phyloP scores from a whole-genome alignment of 805 yeast genomes.

The Starmerella apicola region DNA sequence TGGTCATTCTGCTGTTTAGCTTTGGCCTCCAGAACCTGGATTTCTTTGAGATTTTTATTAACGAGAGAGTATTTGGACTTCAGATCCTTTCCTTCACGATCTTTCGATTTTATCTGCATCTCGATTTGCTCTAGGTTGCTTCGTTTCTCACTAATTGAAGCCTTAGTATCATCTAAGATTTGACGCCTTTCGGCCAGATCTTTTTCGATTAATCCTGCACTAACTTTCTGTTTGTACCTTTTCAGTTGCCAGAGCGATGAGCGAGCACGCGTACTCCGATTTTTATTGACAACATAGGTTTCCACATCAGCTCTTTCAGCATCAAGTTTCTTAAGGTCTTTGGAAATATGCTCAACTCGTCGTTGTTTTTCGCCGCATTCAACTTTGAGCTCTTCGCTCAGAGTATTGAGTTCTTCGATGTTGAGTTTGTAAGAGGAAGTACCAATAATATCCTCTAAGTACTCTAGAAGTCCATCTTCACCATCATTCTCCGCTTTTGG shows the following conservation, averaged over 20 bases:
- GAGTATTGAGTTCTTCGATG: constrained; percentile 50
- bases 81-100: constrained; percentile 10
- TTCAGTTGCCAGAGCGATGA: constrained; percentile 43
- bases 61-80: constrained; percentile 25
- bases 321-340: constrained; percentile 55
- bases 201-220: neutral
- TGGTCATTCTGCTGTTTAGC: constrained; percentile 68
- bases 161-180: constrained; percentile 27
- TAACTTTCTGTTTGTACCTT: neutral
- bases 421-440: constrained; percentile 70
- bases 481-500: constrained; percentile 86
- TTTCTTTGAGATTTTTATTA: constrained; percentile 26
- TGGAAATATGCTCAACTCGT: constrained; percentile 66
- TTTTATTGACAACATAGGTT: constrained; percentile 51
- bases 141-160: constrained; percentile 13
- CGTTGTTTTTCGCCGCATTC: constrained; percentile 68
- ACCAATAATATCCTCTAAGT: constrained; percentile 92
- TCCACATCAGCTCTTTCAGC: constrained; percentile 56
- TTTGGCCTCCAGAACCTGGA: constrained; percentile 51
- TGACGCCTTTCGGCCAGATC: constrained; percentile 27
- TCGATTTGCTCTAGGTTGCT: constrained; percentile 11
- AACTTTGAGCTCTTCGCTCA: constrained; percentile 67
- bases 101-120: neutral
- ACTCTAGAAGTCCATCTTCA: constrained; percentile 90
- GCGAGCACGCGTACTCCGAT: constrained; percentile 39